Percentiles rank a stretch among this genome's conserved stretches.
Conservation (phyloP, 352 stramenopile genomes). For the Globisporangium middletonii region DNA sequence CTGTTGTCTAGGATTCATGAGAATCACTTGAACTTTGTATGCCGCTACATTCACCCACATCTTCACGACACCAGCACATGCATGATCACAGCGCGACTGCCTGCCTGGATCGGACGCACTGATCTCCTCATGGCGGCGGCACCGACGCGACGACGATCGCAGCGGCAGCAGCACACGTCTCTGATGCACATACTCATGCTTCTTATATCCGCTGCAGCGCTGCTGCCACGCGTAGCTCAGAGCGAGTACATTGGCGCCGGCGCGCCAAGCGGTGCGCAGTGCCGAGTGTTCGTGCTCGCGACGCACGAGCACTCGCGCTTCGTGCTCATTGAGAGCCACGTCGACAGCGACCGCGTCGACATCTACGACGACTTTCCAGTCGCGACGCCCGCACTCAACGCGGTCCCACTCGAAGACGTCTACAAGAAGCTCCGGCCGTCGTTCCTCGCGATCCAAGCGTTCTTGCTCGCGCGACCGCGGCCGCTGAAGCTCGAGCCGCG, state of each 20-base stretch:
- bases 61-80: too few relatives aligned
- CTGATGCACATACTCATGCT: neutral
- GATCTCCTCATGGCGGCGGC: too few relatives aligned
- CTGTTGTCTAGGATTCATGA: too few relatives aligned
- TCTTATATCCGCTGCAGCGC: slow-evolving; percentile 5
- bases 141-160: too few relatives aligned
- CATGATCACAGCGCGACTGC: too few relatives aligned
- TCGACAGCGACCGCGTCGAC: slow-evolving; percentile 39
- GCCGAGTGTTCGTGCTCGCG: slow-evolving; percentile 52
- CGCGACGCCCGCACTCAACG: slow-evolving; percentile 16
- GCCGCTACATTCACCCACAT: too few relatives aligned
- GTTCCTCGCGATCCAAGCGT: slow-evolving; percentile 36
- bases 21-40: too few relatives aligned
- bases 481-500: slow-evolving; percentile 32
- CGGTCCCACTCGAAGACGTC: slow-evolving; percentile 18
- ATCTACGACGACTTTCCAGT: slow-evolving; percentile 36
- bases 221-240: slow-evolving; percentile 8
- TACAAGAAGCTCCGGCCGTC: slow-evolving; percentile 41
- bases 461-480: slow-evolving; percentile 16
- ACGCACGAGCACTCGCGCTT: slow-evolving; percentile 30
- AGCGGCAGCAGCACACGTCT: neutral
- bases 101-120: too few relatives aligned
- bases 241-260: slow-evolving; percentile 10
- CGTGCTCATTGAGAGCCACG: slow-evolving; percentile 45
- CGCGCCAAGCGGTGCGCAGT: slow-evolving; percentile 23